These are phyloP conservation scores for Phytophthora aleatoria DNA, from an alignment of 352 stramenopile genomes.

Conservation along the genomic window DNA sequence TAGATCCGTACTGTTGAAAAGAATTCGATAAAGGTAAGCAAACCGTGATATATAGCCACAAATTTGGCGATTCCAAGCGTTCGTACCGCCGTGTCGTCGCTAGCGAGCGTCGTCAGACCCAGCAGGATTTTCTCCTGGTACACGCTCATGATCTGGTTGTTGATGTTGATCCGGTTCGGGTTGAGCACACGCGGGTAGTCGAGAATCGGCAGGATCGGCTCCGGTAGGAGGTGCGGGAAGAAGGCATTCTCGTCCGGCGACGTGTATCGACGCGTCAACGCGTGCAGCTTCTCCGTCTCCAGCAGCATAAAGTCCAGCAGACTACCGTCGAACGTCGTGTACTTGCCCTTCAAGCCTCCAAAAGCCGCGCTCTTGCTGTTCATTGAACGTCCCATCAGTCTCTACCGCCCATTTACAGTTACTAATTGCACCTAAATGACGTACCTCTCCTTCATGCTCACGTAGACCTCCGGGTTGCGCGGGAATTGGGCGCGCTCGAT, in stretches of 20 bases:
- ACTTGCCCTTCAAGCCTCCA: conserved; percentile 84
- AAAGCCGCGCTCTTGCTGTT: conserved; percentile 72
- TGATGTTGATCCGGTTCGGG: conserved; percentile 97
- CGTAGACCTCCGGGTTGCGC: conserved; percentile 95
- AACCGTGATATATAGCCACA: neutral
- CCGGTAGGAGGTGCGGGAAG: conserved; percentile 93
- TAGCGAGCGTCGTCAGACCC: conserved; percentile 82
- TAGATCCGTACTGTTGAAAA: conserved; percentile 71
- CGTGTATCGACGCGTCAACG: conserved; percentile 96
- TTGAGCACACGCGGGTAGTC: conserved; percentile 94
- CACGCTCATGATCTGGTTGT: conserved; percentile 96
- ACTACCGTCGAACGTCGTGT: conserved; percentile 84
- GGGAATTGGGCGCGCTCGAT: conserved; percentile 98
- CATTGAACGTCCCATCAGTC: neutral
- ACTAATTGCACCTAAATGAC: conserved; percentile 1
- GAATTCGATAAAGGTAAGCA: neutral
- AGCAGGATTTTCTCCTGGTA: conserved; percentile 97
- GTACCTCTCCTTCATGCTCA: conserved; percentile 82
- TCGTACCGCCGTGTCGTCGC: conserved; percentile 86
- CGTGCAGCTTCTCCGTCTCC: conserved; percentile 96
- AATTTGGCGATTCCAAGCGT: too few relatives aligned
- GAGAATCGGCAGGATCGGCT: conserved; percentile 91
- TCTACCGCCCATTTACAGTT: neutral
- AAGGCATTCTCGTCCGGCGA: conserved; percentile 98
- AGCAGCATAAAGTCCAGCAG: conserved; percentile 97